Percentiles rank a stretch among this genome's conserved stretches.
These are phyloP conservation scores for Phytophthora meadii DNA, from an alignment of 352 stramenopile species.

Conservation along the genomic window DNA sequence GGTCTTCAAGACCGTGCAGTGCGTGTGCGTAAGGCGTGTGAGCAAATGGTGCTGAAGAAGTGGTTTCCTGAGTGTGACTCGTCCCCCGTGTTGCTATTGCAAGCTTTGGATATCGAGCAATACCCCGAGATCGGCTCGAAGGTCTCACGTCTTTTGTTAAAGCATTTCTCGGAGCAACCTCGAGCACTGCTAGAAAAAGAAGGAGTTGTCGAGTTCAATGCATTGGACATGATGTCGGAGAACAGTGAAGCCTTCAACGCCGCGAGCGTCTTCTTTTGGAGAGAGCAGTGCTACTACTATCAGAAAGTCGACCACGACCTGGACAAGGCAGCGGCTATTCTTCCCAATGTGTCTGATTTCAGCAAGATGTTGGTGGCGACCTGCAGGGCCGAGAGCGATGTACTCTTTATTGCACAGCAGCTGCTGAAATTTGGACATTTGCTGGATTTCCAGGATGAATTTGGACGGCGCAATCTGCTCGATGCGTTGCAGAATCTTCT, in stretches of 20 bases:
- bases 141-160: conserved; percentile 57
- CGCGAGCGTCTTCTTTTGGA: conserved; percentile 81
- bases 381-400: conserved; percentile 51
- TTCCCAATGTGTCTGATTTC: conserved; percentile 77
- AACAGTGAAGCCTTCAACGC: conserved; percentile 52
- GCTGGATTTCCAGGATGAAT: conserved; percentile 84
- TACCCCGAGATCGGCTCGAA: conserved; percentile 56
- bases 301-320: conserved; percentile 65
- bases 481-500: conserved; percentile 69
- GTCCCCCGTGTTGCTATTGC: conserved; percentile 61
- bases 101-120: conserved; percentile 72
- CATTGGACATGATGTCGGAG: conserved; percentile 49
- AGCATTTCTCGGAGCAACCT: conserved; percentile 50
- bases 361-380: conserved; percentile 66
- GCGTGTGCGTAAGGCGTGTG: conserved; percentile 58
- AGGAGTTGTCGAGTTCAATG: conserved; percentile 48
- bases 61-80: conserved; percentile 69
- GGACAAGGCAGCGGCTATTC: conserved; percentile 54
- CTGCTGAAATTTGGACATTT: conserved; percentile 66
- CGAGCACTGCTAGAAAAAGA: conserved; percentile 36
- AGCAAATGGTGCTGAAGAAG: conserved; percentile 74
- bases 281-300: conserved; percentile 81
- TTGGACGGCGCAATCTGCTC: conserved; percentile 74
- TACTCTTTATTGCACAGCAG: conserved; percentile 77
- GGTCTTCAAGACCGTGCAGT: conserved; percentile 71